These are phyloP conservation scores for Naumovozyma castellii DNA, from an alignment of 805 yeast species.

Conservation along the genomic window DNA sequence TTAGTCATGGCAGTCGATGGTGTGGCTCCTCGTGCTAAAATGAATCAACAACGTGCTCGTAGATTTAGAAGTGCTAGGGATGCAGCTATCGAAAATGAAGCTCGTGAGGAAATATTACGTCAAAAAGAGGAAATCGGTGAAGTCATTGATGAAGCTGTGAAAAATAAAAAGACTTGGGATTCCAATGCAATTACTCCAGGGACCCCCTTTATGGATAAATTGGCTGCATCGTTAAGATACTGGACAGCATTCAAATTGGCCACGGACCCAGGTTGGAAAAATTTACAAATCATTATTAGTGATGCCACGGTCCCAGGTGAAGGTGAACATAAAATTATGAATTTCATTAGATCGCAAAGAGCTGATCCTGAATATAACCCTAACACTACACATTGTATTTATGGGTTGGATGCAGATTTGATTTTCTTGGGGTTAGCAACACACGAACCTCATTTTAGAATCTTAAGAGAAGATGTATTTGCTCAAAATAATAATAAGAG, in stretches of 20 bases:
- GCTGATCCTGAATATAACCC: slow-evolving; percentile 81
- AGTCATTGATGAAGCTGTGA: slow-evolving; percentile 63
- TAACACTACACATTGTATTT: slow-evolving; percentile 90
- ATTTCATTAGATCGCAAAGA: slow-evolving; percentile 83
- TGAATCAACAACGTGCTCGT: slow-evolving; percentile 94
- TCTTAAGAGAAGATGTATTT: slow-evolving; percentile 92
- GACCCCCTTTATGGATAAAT: slow-evolving; percentile 90
- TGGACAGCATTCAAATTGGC: slow-evolving; percentile 88
- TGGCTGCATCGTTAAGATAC: slow-evolving; percentile 74
- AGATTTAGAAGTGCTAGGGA: slow-evolving; percentile 88
- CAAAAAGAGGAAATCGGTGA: slow-evolving; percentile 40
- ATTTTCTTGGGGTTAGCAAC: slow-evolving; percentile 93
- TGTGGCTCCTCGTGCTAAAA: slow-evolving; percentile 96
- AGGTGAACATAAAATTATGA: slow-evolving; percentile 98
- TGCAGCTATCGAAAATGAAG: slow-evolving; percentile 69
- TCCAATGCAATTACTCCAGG: slow-evolving; percentile 97
- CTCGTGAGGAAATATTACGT: slow-evolving; percentile 40
- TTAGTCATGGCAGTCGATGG: slow-evolving; percentile 97
- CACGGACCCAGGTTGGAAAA: slow-evolving; percentile 88
- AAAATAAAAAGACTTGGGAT: slow-evolving; percentile 79
- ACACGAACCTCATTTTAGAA: slow-evolving; percentile 93
- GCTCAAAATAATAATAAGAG: slow-evolving; percentile 38
- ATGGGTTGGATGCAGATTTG: slow-evolving; percentile 96
- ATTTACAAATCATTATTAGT: slow-evolving; percentile 78
- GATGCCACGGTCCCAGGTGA: slow-evolving; percentile 99